Base-by-base conservation (phyloP, 1,139 yeast genomes). In the Saccharomyces hybrid region DNA sequence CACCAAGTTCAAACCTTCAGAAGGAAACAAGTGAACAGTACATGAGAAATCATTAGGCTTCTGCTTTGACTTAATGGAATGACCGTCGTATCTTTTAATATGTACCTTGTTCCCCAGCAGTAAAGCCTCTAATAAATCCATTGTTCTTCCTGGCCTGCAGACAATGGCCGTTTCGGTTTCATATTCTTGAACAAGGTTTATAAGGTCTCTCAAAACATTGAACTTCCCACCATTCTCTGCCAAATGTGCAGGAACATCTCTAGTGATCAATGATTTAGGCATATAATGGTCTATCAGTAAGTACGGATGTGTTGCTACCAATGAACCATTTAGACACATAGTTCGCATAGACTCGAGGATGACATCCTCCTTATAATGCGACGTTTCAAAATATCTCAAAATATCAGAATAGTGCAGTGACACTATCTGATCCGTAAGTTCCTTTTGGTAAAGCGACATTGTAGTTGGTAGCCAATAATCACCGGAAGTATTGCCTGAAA, bases 381-480 rank as follows among this genome's bases (percentile, higher is more conserved):
- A 70, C 0, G 88, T 82, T 68, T 89, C 96, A 66, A 89, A 90
- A 69, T 86, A 89, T 71, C 89, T 85, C 63, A 91, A 75, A 55
- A 93, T 88, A 67, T 91, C 98, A 34, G 95, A 83, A 66, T 90
- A 90, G 70, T 93, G 98, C 48, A 90, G 75, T 1, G 96, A 87
- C 6, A 93, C 87, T 29, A 93, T 90, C 67, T 90, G 96, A 71
- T 91, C 96, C n/a, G 93, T 88, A 54, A 93, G 77, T 65, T 89
- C 95, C 64, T 84, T 86, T 68, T 93, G 98, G 62, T 88, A 86
- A 59, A 87, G 90, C 57, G 88, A 83, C 85, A 91, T 83, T 2
- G 96, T 91, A 4, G 95, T 88, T 0, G 96, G 89, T 47, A 91
- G 75, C 69, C 82, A 80, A 69, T 88, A 89, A 63, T 87, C 96